Base-by-base conservation (phyloP, 129 eudicot species). In the Artemisia tridentata region DNA sequence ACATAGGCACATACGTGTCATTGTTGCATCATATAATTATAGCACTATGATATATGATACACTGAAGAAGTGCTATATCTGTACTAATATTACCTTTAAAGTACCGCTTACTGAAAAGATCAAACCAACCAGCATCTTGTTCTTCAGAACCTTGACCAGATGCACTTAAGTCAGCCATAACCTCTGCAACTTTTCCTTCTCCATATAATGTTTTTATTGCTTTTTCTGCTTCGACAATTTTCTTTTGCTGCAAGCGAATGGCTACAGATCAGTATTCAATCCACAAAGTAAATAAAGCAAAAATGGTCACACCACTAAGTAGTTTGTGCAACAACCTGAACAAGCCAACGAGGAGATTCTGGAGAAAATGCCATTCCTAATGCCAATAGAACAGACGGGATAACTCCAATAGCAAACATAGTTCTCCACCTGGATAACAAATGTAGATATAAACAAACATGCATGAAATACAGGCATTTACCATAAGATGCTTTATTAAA, bases 261-360 rank as follows among this genome's bases (percentile, higher is more conserved):
- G 4, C 18, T 4, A 9, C 47, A 55, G 27, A 52, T 70, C 57
- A 59, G 62, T 18, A 6, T 31, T 31, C 70, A 2, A 7, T 3
- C 11, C 31, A 51, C 59, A 45, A 59, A 21, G 5, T 46, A 75
- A 55, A 7, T 25, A 2, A 67, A 25, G 72, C 25, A 45, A 54
- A 56, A 57, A 23, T 21, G 77, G 34, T 69, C 23, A 70, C 65
- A 57, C 18, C 53, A 58, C 25, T 68, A 70, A 11, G 68, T 69
- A 55, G 29, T 64, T 72, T 56, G 63, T 52, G 43, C 54, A 64
- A 75, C 11, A 69, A 92, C 98, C 96, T 92, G 98, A 72, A 77
- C 92, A 77, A 93, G 96, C 98, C 98, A 93, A 38, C 89, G 80
- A 48, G 97, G 98, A 63, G 97, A 89, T 79, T 93, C 98, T 34